A percentile compares a stretch with the other conserved stretches of the same genome.
These are phyloP conservation scores for Vigna trinervia DNA, from an alignment of 306 rosid species.

Conservation along the genomic window DNA sequence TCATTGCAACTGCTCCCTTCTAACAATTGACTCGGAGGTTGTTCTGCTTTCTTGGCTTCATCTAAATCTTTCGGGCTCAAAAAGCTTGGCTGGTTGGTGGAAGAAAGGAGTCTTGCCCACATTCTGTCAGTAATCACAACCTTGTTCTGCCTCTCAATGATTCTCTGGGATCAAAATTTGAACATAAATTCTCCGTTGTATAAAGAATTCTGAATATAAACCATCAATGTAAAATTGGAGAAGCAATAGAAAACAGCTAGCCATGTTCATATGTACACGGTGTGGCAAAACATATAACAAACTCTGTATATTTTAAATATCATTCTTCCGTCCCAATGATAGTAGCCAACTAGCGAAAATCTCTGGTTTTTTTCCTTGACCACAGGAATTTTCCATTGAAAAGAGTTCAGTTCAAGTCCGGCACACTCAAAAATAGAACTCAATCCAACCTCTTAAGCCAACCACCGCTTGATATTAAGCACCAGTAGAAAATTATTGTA, in stretches of 20 bases:
- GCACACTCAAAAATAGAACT: neutral
- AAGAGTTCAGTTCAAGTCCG: neutral
- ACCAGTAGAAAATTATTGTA: neutral
- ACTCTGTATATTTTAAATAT: conserved; percentile 17
- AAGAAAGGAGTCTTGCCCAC: conserved; percentile 83
- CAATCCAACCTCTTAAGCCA: neutral
- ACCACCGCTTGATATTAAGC: neutral
- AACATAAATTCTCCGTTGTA: conserved; percentile 20
- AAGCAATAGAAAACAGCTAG: conserved; percentile 10
- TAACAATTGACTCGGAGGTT: conserved; percentile 47
- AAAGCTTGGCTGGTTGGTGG: conserved; percentile 80
- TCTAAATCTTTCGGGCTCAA: conserved; percentile 48
- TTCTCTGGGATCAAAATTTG: conserved; percentile 54
- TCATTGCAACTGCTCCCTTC: conserved; percentile 48
- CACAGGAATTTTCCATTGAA: neutral
- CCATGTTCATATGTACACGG: conserved; percentile 18
- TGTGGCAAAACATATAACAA: conserved; percentile 24
- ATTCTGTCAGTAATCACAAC: conserved; percentile 91
- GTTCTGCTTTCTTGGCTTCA: conserved; percentile 55
- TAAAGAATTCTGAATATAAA: conserved; percentile 28
- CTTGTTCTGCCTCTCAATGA: conserved; percentile 77
- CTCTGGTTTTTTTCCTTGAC: neutral
- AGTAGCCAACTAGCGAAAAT: conserved; percentile 10
- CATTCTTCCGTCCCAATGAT: conserved; percentile 26
- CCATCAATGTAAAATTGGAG: conserved; percentile 32